Evolutionary conservation across 441 rosid genomes (phyloP), one percentile per base, ranked within the genome.

Genomic region (Daphne laureola): DNA sequence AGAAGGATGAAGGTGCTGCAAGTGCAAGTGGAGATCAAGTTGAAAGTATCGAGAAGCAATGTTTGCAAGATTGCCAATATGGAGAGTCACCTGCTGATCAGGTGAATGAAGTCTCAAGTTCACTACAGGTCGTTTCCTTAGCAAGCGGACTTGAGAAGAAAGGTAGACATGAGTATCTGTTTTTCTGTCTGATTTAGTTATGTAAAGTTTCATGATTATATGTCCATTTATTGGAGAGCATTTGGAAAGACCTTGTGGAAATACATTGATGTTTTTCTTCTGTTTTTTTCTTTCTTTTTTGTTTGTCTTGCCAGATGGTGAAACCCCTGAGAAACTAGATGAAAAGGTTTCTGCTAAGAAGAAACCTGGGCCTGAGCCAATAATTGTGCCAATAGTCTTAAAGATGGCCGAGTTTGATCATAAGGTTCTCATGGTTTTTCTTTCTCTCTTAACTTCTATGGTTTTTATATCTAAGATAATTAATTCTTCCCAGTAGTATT

Each of bases 321-420:
- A 78, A 70, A 59, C 60, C 54, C 42, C 59, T 49, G 72, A 61
- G 73, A 79, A 53, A 61, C 61, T 69, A 12, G 61, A 63, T 26
- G 54, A 49, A 72, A 72, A 58, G 51, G 16, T 49, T 51, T 45
- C 60, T 35, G 74, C 46, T 17, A 74, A 63, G 67, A 86, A 73
- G 53, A 93, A 87, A 72, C 63, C 82, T 54, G 87, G 89, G 58
- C 73, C 87, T 0, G 81, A 90, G 51, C 91, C 99, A 2, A 77
- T 94, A 63, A 73, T 94, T 48, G 68, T 94, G 61, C 95, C 99
- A 45, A 82, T 90, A 58, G 86, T 90, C 55, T 69, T 90, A 51
- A 90, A 84, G 79, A 94, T 94, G 99, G 80, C 90, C 49, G 90
- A 84, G 69, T 93, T 93, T 53, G 96, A 94, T 64, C 99, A 93